Percentiles rank a stretch among this genome's conserved stretches.
Conservation (phyloP, 768 basidiomycete genomes). For the Tulasnella sp. region DNA sequence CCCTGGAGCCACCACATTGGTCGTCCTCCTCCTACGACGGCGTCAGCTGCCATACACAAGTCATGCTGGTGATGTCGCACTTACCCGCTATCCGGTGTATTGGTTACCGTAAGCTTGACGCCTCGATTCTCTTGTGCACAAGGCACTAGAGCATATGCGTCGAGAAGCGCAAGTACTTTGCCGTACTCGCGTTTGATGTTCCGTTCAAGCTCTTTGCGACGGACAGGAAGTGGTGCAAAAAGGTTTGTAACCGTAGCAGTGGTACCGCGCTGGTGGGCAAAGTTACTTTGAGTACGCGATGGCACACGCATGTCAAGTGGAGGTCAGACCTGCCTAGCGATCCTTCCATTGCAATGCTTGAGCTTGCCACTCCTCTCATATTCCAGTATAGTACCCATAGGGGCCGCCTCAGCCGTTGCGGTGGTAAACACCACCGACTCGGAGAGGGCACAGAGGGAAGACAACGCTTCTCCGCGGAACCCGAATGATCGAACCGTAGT, state of each 20-base stretch:
- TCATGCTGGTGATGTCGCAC: conserved; percentile 22
- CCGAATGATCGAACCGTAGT: conserved; percentile 70
- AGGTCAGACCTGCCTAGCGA: conserved; percentile 62
- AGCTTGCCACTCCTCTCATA: conserved; percentile 56
- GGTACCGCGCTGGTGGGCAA: conserved; percentile 58
- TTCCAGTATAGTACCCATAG: conserved; percentile 69
- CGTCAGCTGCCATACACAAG: too few species aligned
- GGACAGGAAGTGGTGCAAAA: conserved; percentile 75
- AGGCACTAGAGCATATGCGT: conserved; percentile 82
- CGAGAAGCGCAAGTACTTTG: conserved; percentile 69
- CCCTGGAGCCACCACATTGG: conserved; percentile 65
- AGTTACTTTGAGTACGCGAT: background rate
- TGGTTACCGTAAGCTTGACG: conserved; percentile 62
- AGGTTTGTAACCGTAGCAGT: conserved; percentile 59
- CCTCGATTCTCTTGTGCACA: conserved; percentile 46
- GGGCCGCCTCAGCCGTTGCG: conserved; percentile 53
- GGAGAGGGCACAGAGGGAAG: conserved; percentile 78
- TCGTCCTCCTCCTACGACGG: conserved; percentile 29
- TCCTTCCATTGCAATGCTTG: conserved; percentile 38
- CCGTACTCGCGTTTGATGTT: conserved; percentile 82
- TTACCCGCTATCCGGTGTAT: conserved; percentile 58
- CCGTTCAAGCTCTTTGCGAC: conserved; percentile 80
- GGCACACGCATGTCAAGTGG: background rate
- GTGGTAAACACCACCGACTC: conserved; percentile 61
- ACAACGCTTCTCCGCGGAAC: conserved; percentile 91